Base-by-base conservation (phyloP, 495 filamentous ascomycete genomes). In the Hyaloscypha finlandica region DNA sequence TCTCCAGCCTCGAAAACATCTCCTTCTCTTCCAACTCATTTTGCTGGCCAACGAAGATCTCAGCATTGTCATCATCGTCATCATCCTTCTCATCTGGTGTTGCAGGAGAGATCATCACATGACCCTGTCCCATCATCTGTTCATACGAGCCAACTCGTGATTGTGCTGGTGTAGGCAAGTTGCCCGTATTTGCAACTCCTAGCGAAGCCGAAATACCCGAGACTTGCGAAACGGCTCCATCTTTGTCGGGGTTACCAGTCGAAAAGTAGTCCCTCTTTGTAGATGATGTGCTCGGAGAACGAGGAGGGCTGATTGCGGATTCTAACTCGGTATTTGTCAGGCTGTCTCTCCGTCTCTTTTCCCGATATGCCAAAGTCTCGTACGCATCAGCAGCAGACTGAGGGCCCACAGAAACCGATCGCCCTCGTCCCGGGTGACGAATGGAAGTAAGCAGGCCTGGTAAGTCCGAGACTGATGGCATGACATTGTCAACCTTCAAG, bases 351-450 rank as follows among this genome's bases (percentile, higher is more conserved):
- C 93, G 82, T 68, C 85, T 85, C 71, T 92, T 87, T 74, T 96
- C 92, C 3, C 94, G 86, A 72, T 94, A 97, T n/a, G 95, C 95
- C 25, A 98, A 79, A 20, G 92, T 93, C 79, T 99, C 95, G 74
- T 97, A 97, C 8, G 94, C 95, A 76, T 99, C 95, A 3, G 95
- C 95, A 65, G 90, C 92, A 31, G 93, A 97, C 77, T 98, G 95
- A 6, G 95, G 95, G 0, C 95, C 95, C 37, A 99, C 84, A 29
- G 93, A 97, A 29, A 97, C 87, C 45, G 92, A 88, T n/a, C 95
- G 85, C 64, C 86, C 85, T 66, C 87, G 84, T 22, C 90, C 82
- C 0, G 92, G 92, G 70, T 95, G 89, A 19, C 92, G 86, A 20
- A 99, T 89, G 8, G 86, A 92, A 11, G 84, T 88, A 14, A 97